A percentile compares a stretch with the other conserved stretches of the same genome.
Conservation (phyloP, 2,329 filamentous ascomycete species). For the Ophiostoma ips region DNA sequence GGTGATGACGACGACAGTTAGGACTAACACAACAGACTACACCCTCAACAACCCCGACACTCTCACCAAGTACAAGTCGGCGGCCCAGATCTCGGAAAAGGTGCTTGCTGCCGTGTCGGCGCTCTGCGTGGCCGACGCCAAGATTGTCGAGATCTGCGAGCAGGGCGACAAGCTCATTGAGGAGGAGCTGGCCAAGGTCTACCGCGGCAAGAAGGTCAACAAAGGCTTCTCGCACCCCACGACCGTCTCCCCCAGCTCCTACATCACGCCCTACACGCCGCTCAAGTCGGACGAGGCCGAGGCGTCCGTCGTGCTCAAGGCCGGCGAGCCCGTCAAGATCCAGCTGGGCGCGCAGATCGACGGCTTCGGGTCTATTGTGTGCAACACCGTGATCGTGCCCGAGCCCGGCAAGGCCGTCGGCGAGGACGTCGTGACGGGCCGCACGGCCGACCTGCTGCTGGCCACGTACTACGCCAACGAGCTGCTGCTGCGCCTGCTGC, state of each 20-base stretch:
- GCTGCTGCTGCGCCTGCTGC: slow-evolving; percentile 76
- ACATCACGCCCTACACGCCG: slow-evolving; percentile 93
- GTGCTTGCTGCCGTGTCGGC: slow-evolving; percentile 73
- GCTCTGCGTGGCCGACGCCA: slow-evolving; percentile 68
- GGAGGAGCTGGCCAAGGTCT: slow-evolving; percentile 89
- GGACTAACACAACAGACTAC: slow-evolving; percentile 55
- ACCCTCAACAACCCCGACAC: slow-evolving; percentile 84
- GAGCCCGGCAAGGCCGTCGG: slow-evolving; percentile 37
- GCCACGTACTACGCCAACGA: slow-evolving; percentile 95
- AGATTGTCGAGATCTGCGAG: slow-evolving; percentile 89
- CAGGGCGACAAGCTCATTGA: slow-evolving; percentile 90
- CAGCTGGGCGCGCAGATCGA: slow-evolving; percentile 97
- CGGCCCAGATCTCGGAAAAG: slow-evolving; percentile 88
- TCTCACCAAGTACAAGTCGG: slow-evolving; percentile 98
- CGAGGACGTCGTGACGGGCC: slow-evolving; percentile 54
- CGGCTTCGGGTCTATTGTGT: slow-evolving; percentile 91
- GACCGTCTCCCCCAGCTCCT: slow-evolving; percentile 85
- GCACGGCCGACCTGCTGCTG: slow-evolving; percentile 73
- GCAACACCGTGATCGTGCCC: slow-evolving; percentile 72
- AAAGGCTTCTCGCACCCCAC: slow-evolving; percentile 93
- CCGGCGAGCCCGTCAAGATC: slow-evolving; percentile 85
- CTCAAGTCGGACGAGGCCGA: slow-evolving; percentile 76
- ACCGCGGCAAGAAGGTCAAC: slow-evolving; percentile 91
- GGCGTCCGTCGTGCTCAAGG: slow-evolving; percentile 64
- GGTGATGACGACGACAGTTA: no score